Evolutionary conservation across 1,284 basidiomycete genomes (phyloP).

Genomic region (Trichosporon sp.): DNA sequence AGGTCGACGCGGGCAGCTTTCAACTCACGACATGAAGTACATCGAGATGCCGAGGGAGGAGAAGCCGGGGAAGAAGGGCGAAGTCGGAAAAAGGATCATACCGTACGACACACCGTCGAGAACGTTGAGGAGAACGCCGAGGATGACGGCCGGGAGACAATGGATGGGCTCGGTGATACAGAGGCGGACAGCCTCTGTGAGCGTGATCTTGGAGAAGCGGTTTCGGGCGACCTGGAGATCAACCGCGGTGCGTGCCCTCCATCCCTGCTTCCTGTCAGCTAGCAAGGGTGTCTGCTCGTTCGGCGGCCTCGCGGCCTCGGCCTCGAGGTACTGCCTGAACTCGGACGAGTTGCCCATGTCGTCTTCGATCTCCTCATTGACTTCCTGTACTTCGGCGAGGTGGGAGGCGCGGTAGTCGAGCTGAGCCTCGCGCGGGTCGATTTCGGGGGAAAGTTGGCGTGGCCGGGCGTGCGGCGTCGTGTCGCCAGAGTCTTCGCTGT

Average conservation of each 20-base stretch:
- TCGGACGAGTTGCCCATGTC: conserved; percentile 25
- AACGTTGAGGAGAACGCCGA: conserved; percentile 86
- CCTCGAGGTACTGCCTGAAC: conserved; percentile 29
- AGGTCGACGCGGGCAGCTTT: conserved; percentile 20
- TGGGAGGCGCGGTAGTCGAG: conserved; percentile 17
- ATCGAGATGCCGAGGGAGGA: conserved; percentile 91
- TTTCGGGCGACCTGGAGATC: conserved; percentile 26
- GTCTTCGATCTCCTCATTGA: conserved; percentile 28
- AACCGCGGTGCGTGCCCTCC: conserved; percentile 26
- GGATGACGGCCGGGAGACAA: conserved; percentile 77
- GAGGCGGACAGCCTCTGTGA: conserved; percentile 43
- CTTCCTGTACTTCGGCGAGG: conserved; percentile 25
- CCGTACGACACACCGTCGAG: conserved; percentile 79
- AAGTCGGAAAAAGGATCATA: conserved; percentile 80
- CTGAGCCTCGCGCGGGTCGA: background rate
- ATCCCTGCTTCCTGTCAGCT: conserved; percentile 28
- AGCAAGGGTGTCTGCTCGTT: conserved; percentile 30
- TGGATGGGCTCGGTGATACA: conserved; percentile 58
- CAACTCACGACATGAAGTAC: conserved; percentile 79
- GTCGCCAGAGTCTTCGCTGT: conserved; percentile 25
- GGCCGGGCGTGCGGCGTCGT: conserved; percentile 25
- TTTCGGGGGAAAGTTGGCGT: background rate
- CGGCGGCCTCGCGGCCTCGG: conserved; percentile 18
- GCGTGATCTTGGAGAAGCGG: conserved; percentile 44
- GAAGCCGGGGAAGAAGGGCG: conserved; percentile 75